These are phyloP conservation scores for Elsinoe fawcettii DNA, from an alignment of 2,329 filamentous ascomycete genomes.

Conservation along the genomic window DNA sequence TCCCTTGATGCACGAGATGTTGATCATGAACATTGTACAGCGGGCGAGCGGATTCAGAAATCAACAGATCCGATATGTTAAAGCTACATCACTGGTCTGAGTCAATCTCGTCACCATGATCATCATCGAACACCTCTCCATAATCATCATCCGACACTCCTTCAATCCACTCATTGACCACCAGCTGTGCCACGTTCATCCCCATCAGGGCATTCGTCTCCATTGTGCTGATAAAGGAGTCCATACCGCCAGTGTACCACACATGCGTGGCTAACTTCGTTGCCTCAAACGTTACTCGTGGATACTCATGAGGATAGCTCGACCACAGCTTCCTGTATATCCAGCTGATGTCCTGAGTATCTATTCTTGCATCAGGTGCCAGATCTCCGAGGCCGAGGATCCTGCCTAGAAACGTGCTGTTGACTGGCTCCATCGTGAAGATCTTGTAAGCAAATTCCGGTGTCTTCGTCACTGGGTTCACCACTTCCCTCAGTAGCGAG, in stretches of 20 bases:
- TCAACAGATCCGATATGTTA: no score
- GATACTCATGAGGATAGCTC: conserved; percentile 78
- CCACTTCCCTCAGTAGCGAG: conserved; percentile 59
- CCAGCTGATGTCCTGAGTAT: conserved; percentile 57
- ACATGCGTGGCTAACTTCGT: conserved; percentile 58
- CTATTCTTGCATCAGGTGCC: conserved; percentile 27
- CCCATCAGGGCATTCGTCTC: conserved; percentile 92
- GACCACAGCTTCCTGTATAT: conserved; percentile 69
- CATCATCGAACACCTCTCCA: no score
- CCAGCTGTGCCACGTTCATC: conserved; percentile 67
- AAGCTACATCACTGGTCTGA: no score
- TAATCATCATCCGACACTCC: background rate
- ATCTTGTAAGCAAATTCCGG: conserved; percentile 58
- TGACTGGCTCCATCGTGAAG: conserved; percentile 50
- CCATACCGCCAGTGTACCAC: conserved; percentile 65
- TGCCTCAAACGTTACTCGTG: conserved; percentile 80
- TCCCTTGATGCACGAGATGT: no score
- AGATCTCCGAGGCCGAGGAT: conserved; percentile 39
- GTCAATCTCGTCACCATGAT: no score
- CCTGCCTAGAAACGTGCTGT: conserved; percentile 39
- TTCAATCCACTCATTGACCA: conserved; percentile 52
- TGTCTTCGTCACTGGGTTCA: conserved; percentile 39
- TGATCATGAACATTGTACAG: no score
- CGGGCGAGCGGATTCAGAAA: no score
- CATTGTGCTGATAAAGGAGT: conserved; percentile 95